Base-by-base conservation (phyloP, 2,329 filamentous ascomycete genomes). In the Stagonosporopsis tanaceti region DNA sequence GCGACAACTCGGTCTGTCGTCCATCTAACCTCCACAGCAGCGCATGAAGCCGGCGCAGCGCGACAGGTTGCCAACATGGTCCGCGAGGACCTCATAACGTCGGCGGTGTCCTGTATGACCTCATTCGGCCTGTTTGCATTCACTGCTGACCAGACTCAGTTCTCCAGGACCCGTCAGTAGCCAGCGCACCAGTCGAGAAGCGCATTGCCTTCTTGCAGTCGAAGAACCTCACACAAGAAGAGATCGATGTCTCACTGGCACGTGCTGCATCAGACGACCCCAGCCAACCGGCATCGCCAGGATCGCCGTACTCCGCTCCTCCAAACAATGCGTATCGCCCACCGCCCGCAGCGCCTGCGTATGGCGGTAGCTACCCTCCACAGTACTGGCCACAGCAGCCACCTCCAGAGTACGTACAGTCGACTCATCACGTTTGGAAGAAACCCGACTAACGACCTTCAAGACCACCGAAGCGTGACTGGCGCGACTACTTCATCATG, bases 401-500 rank as follows among this genome's bases (percentile, higher is more conserved):
- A 32, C 81, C 83, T 30, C 84, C 82, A 63, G 82, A 85, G 81
- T 83, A 76, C 69, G 80, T 6, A 32, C 9, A 1, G 3, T 3
- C 2, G 15, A 12, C 14, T 20, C 22, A 11, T 20, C 7, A 24
- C 27, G 2, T 17, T 35, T 9, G 11, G 35, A 6, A 17, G 52
- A 34, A 34, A 15, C 1, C 8, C 11, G 17, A 22, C 71, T 71
- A 55, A 74, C 52, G 25, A 3, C 4, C 7, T 7, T 1, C 46
- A 8, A 77, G 75, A 52, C 71, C 87, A 2, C 93, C 93, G 3
- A 89, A 87, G 73, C 84, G 95, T 71, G 95, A 99, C 79, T 99
- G 95, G 95, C 86, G 96, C 60, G 95, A 99, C 75, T 98, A 93
- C 91, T 99, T 99, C 79, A 98, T 99, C 77, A 97, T 98, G 92